phyloP scores from a whole-genome alignment of 352 stramenopile species.

The Globisporangium carolinianum region DNA sequence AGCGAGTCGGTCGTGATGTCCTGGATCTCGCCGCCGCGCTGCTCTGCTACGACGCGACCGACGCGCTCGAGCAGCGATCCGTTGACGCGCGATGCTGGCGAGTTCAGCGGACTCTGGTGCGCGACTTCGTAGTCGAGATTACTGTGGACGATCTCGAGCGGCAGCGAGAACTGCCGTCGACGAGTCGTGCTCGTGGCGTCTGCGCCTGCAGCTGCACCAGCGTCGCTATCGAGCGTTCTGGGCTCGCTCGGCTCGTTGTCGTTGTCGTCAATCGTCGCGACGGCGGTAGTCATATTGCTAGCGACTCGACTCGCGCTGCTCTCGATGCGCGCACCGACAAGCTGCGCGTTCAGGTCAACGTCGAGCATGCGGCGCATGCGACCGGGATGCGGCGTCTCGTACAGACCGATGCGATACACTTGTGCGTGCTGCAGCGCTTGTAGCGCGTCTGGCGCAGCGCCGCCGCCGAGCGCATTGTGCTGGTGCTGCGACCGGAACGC shows the following conservation, averaged over 20 bases:
- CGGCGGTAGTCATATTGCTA: neutral
- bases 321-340: neutral
- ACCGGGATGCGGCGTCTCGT: constrained; percentile 61
- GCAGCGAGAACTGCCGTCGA: constrained; percentile 22
- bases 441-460: constrained; percentile 22
- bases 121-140: constrained; percentile 27
- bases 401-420: constrained; percentile 46
- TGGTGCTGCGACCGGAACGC: constrained; percentile 66
- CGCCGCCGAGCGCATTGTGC: constrained; percentile 24
- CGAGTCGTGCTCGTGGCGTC: neutral
- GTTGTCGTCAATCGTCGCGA: neutral
- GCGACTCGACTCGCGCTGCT: neutral
- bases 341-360: constrained; percentile 25
- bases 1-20: constrained; percentile 59
- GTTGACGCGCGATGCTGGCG: constrained; percentile 16
- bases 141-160: constrained; percentile 33
- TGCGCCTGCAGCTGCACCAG: neutral
- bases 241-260: constrained; percentile 1
- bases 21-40: constrained; percentile 68
- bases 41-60: constrained; percentile 59
- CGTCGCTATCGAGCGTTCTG: neutral
- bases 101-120: constrained; percentile 15
- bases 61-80: constrained; percentile 58
- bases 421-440: constrained; percentile 19
- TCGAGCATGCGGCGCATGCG: constrained; percentile 53